Evolutionary conservation across 768 basidiomycete genomes (phyloP), one percentile per base, ranked within the genome.

Genomic region (Cystobasidium tubakii): DNA sequence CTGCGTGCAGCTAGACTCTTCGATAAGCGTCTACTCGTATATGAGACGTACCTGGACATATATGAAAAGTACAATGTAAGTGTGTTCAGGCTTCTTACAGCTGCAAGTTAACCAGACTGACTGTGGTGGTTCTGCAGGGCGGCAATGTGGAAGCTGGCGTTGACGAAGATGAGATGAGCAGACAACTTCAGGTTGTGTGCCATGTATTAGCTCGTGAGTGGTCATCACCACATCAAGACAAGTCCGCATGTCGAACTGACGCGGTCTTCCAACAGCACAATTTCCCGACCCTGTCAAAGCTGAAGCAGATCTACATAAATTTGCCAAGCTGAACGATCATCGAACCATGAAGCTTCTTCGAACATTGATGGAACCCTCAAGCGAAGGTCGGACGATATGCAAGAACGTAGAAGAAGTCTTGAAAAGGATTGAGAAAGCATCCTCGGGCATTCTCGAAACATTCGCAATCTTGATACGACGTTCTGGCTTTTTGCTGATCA

Each of bases 41-140:
- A 85, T 77, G 87, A 90, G 55, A 84, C 85, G 42, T 94, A 87
- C 81, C 69, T 96, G 12, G 84, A 88, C 10, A 84, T 84, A 50
- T 96, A 91, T 80, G 85, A 90, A 74, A 84, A 87, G 62, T 87
- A 93, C 79, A 98, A 97, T 78, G 94, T 94, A 75, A 73, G 90
- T 82, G 73, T 27, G 76, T n/a, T 34, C 10, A 36, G 15, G 53
- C 17, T 19, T 46, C n/a, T 62, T 13, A 25, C 13, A 29, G n/a
- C 36, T 57, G 46, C 62, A 31, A 12, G 6, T 60, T 29, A 34
- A 6, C 39, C 27, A 29, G 23, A n/a, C 13, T 29, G 25, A 36
- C 9, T 29, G 25, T 27, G 65, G 46, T 7, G 36, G n/a, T 57
- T 60, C 19, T 63, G 6, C 75, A 96, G 92, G 93, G 92, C 0